These are phyloP conservation scores for Trametes cubensis DNA, from an alignment of 768 basidiomycete genomes.

Conservation along the genomic window DNA sequence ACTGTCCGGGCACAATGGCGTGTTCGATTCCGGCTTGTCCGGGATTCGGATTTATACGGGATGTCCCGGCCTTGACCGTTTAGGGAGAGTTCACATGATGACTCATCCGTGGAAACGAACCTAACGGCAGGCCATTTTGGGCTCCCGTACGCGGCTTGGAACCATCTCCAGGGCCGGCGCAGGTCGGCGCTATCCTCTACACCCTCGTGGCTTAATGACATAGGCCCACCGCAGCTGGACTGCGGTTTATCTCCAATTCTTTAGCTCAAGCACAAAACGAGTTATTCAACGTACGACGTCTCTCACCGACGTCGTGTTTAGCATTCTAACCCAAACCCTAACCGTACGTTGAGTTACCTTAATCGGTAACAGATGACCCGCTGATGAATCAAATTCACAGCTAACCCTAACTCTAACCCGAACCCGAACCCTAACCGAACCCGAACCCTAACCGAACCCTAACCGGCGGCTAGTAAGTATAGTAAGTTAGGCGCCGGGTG, in stretches of 20 bases:
- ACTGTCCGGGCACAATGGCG: too few species aligned
- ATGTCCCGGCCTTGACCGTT: too few species aligned
- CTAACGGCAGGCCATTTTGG: too few species aligned
- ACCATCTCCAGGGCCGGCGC: too few species aligned
- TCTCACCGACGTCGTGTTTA: neutral
- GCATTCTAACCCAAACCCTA: constrained; percentile 7
- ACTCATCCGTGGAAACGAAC: too few species aligned
- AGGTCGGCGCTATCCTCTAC: too few species aligned
- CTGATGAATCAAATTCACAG: neutral
- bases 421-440: constrained; percentile 1
- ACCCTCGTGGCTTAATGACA: too few species aligned
- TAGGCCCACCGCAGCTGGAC: too few species aligned
- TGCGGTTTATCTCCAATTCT: neutral
- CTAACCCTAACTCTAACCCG: neutral
- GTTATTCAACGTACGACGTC: neutral
- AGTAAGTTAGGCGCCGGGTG: neutral
- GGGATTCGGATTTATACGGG: too few species aligned
- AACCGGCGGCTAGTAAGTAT: neutral
- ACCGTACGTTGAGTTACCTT: neutral
- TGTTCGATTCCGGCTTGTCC: too few species aligned
- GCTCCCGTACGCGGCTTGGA: too few species aligned
- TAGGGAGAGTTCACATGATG: too few species aligned
- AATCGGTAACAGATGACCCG: neutral
- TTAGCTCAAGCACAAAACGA: neutral
- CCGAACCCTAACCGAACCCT: neutral